Percentiles rank a stretch among this genome's conserved stretches.
Evolutionary conservation across 2,329 filamentous ascomycete species (phyloP).

Genomic region (Xylariaceae sp.): DNA sequence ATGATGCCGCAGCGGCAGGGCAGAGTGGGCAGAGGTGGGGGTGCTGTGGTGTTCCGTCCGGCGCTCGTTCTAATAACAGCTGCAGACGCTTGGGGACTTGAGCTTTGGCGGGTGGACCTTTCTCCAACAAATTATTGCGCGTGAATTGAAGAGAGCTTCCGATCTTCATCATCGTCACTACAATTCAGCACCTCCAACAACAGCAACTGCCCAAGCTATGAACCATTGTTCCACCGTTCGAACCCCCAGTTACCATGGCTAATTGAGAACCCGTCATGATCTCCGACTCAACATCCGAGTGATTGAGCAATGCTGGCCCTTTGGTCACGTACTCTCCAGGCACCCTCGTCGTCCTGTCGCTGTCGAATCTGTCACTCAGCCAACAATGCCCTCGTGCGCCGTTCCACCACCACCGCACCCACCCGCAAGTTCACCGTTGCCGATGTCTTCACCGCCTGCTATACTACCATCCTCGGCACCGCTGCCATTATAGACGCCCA

Average conservation of each 20-base stretch:
- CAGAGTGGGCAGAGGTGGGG: no score
- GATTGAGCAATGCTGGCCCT: slow-evolving; percentile 59
- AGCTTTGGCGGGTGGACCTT: no score
- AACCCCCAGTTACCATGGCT: slow-evolving; percentile 2
- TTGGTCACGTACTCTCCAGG: slow-evolving; percentile 63
- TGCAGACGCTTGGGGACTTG: no score
- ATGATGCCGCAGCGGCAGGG: not conserved
- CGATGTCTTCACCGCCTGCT: slow-evolving; percentile 61
- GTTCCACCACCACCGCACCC: slow-evolving; percentile 45
- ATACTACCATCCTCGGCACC: slow-evolving; percentile 63
- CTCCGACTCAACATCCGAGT: slow-evolving; percentile 13
- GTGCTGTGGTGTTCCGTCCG: no score
- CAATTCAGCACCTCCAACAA: no score
- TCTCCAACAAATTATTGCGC: no score
- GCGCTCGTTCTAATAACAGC: no score
- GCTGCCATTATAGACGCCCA: slow-evolving; percentile 60
- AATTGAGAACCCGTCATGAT: slow-evolving; percentile 13
- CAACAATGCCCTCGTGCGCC: slow-evolving; percentile 46
- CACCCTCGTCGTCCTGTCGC: slow-evolving; percentile 53
- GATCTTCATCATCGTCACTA: no score
- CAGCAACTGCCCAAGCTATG: no score
- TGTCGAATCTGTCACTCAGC: slow-evolving; percentile 58
- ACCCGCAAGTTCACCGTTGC: slow-evolving; percentile 47
- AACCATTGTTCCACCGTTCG: not conserved
- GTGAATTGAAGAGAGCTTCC: no score